Base-by-base conservation (phyloP, 345 rosid species). In the Salix caprea region DNA sequence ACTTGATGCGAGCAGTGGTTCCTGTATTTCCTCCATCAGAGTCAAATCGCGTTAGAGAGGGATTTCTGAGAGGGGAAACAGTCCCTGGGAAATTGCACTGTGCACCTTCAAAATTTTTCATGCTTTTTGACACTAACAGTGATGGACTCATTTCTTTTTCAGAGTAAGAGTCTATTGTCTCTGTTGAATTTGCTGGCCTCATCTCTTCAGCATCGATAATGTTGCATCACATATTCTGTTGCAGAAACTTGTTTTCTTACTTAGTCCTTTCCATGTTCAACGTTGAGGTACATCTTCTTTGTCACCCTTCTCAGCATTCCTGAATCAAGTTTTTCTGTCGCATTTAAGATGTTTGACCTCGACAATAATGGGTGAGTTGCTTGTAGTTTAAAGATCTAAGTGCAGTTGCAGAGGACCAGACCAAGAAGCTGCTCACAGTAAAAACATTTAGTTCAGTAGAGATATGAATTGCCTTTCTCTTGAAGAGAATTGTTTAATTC, bases 341-440 rank as follows among this genome's bases (percentile, higher is more conserved):
- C 77, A 34, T 80, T 80, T 39, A 80, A 80, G 28, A 80, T 80
- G 83, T 80, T 80, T 68, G 83, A 80, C 36, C 80, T 71, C 16
- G 39, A 80, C 67, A 76, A 80, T 61, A 80, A 80, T 16, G 83
- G 83, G 83, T 80, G 65, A 39, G 64, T 12, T 21, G 12, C 30
- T 46, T 32, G 37, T 12, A 16, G 13, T 65, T 69, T 14, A 52
- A 46, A 3, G 50, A 46, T 46, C 50, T 46, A 46, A 12, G 5
- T 46, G 50, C 18, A 46, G 5, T 46, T 13, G 50, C 50, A 46
- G 50, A 3, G 13, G 50, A 46, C 18, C 50, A 12, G 16, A 46
- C 50, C 50, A 46, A 0, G 50, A 46, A 46, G 50, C 50, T 46
- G 13, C 50, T 46, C 50, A 3, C 5, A 46, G 16, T 46, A 14